phyloP scores from a whole-genome alignment of 805 yeast genomes.

The Kodamaea fukazawae region DNA sequence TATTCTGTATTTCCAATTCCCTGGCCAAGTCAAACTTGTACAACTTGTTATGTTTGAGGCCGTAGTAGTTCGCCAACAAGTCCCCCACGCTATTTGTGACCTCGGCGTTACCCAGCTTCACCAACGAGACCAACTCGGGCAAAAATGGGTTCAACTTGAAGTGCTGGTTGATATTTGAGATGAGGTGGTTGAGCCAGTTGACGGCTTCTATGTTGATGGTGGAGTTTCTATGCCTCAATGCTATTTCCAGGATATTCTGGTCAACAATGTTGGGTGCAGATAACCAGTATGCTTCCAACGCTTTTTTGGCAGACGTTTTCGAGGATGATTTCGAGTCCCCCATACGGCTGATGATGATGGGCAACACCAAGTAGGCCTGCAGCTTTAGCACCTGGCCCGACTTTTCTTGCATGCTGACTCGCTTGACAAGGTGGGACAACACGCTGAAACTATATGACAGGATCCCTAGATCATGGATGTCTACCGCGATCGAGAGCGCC shows the following conservation, averaged over 20 bases:
- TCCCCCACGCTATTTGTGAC: slow-evolving; percentile 15
- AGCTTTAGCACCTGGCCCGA: slow-evolving; percentile 35
- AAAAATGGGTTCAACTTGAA: slow-evolving; percentile 30
- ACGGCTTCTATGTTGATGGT: slow-evolving; percentile 44
- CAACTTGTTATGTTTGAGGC: slow-evolving; percentile 27
- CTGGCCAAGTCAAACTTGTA: slow-evolving; percentile 46
- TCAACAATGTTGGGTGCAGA: slow-evolving; percentile 51
- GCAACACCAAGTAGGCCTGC: slow-evolving; percentile 46
- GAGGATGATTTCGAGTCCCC: slow-evolving; percentile 39
- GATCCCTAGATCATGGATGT: slow-evolving; percentile 36
- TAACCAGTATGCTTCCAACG: slow-evolving; percentile 55
- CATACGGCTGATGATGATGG: slow-evolving; percentile 48
- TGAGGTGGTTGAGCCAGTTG: slow-evolving; percentile 42
- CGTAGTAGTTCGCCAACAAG: slow-evolving; percentile 28
- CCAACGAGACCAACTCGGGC: slow-evolving; percentile 20
- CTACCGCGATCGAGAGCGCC: slow-evolving; percentile 45
- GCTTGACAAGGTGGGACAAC: slow-evolving; percentile 53
- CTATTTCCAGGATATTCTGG: slow-evolving; percentile 40
- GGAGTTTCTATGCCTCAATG: slow-evolving; percentile 38
- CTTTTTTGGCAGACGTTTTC: slow-evolving; percentile 45
- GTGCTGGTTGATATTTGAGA: slow-evolving; percentile 30
- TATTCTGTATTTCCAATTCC: slow-evolving; percentile 36
- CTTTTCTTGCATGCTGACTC: slow-evolving; percentile 57
- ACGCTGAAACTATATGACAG: slow-evolving; percentile 47
- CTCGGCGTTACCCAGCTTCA: slow-evolving; percentile 6